These are phyloP conservation scores for Trichoderma orchidacearum DNA, from an alignment of 495 filamentous ascomycete genomes.

Conservation along the genomic window DNA sequence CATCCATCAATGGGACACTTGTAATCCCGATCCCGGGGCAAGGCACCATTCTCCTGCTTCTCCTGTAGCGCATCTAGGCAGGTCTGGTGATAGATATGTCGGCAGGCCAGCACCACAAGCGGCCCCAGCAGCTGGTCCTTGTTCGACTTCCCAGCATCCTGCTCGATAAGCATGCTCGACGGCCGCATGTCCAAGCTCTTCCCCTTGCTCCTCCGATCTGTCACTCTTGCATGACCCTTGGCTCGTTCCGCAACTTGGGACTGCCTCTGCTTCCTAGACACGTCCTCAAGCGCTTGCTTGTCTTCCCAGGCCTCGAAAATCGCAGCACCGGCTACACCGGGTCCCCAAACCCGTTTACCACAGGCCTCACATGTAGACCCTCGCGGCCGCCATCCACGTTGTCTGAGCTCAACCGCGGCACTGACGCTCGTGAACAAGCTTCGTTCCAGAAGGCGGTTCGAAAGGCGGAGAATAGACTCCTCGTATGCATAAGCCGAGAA, in stretches of 20 bases:
- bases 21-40: constrained; percentile 26
- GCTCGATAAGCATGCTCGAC: constrained; percentile 7
- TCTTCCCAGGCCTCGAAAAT: constrained; percentile 74
- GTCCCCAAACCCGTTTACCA: constrained; percentile 74
- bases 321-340: constrained; percentile 54
- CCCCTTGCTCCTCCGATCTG: constrained; percentile 23
- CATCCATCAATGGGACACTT: constrained; percentile 43
- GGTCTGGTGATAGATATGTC: constrained; percentile 47
- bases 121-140: constrained; percentile 9
- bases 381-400: constrained; percentile 77
- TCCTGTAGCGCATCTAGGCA: constrained; percentile 43
- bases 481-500: constrained; percentile 95
- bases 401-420: constrained; percentile 58
- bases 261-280: constrained; percentile 19
- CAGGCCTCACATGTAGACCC: constrained; percentile 83
- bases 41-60: constrained; percentile 11
- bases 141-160: not conserved
- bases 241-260: constrained; percentile 8
- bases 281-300: constrained; percentile 36
- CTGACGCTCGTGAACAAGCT: constrained; percentile 79
- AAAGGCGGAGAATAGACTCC: constrained; percentile 68
- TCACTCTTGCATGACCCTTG: constrained; percentile 17
- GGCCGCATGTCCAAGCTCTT: constrained; percentile 13
- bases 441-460: constrained; percentile 76
- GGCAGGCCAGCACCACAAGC: constrained; percentile 45